Evolutionary conservation across 306 rosid genomes (phyloP), one percentile per base, ranked within the genome.

Genomic region (Neltuma alba): DNA sequence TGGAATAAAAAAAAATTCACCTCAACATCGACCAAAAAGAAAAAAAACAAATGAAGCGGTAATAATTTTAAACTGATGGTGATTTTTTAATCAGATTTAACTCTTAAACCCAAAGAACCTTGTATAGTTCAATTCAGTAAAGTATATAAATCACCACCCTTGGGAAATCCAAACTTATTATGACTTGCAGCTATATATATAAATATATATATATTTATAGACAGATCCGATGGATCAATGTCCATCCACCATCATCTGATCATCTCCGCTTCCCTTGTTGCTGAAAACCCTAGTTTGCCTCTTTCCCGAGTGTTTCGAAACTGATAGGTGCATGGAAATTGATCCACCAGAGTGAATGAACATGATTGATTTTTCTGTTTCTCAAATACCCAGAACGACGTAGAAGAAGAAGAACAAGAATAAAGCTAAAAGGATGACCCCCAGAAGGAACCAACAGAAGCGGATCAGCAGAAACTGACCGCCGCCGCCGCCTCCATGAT

Each of bases 171-270:
- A 60, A 27, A 27, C 5, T n/a, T n/a, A n/a, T 9, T 2, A 60
- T 10, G 20, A 27, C 37, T 14, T 27, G 14, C 9, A 60, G 9
- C 66, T 30, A 5, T 6, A 1, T 27, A 0, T 54, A 11, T 27
- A n/a, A n/a, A n/a, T n/a, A n/a, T n/a, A n/a, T n/a, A n/a, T n/a
- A n/a, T n/a, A n/a, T n/a, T n/a, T n/a, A n/a, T n/a, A n/a, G n/a
- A n/a, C n/a, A 4, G 15, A 11, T 38, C 57, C 3, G n/a, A 8
- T 28, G 75, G 60, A 70, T 70, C 75, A 42, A 25, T 45, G 27
- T 14, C 75, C 75, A 70, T 70, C 58, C 75, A 44, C 75, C 75
- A 65, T 4, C 52, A 15, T 47, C 61, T 9, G n/a, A n/a, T n/a
- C n/a, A n/a, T 54, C 5, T 10, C 7, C 30, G n/a, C 27, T 18